Evolutionary conservation across 495 filamentous ascomycete species (phyloP), one percentile per base, ranked within the genome.

Genomic region (Hypoxylon lienhwacheense): DNA sequence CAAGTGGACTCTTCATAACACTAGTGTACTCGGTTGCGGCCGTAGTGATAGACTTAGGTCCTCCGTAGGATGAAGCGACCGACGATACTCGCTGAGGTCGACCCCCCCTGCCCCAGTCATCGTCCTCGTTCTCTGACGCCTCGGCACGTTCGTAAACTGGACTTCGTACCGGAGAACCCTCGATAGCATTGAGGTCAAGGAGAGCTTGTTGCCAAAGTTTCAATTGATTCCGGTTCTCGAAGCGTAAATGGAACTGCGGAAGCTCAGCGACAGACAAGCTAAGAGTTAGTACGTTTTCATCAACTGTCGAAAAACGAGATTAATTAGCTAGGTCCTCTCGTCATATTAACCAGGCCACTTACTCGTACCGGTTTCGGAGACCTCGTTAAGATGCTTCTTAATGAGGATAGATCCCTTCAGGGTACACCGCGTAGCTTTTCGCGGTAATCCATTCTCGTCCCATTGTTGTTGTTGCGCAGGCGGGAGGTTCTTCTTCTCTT

Each of bases 341-440:
- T 44, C 47, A 36, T 19, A 24, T 36, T 59, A 53, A 57, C 33
- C 36, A 47, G 45, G 58, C 10, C 31, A 39, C 61, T 60, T 53
- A 67, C 62, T 59, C 58, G 49, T 61, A 52, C 77, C 78, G 29
- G 76, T 83, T 59, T 97, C 91, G 29, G 72, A 73, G 36, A 97
- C 88, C 55, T 89, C 87, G 65, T 95, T 95, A 31, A 99, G 77
- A 67, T 99, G 93, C 74, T 96, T 97, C 77, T 95, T 97, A 68
- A 99, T 99, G 43, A 97, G 77, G 47, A 99, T 99, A 2, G 95
- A 97, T 5, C 93, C 93, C 72, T 99, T 99, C 25, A 99, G 74
- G 5, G 91, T 96, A 72, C 85, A 96, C 45, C 89, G 83, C 2
- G 80, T 84, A 5, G 79, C 69, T 67, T 87, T 93, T 3, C 77